A percentile compares a stretch with the other conserved stretches of the same genome.
Conservation (phyloP, 805 yeast species). For the Wickerhamiella vanderwaltii region DNA sequence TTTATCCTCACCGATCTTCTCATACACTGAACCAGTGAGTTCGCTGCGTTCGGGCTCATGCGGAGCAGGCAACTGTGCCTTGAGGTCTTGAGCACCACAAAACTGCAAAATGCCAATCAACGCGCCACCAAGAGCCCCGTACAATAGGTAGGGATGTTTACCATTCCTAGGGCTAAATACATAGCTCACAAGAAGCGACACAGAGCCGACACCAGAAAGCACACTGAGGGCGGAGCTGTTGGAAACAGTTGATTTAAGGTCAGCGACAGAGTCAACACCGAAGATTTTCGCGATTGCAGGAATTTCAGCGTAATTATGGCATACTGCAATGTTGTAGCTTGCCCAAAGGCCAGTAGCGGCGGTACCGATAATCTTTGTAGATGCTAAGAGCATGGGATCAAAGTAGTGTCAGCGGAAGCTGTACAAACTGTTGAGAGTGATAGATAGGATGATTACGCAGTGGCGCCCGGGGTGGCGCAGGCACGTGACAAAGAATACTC, state of each 20-base stretch:
- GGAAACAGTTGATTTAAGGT: not conserved
- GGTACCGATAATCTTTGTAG: constrained; percentile 28
- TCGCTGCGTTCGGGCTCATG: constrained; percentile 15
- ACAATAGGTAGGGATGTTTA: constrained; percentile 28
- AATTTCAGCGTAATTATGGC: constrained; percentile 2
- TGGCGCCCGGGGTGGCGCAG: too few species aligned
- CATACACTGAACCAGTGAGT: constrained; percentile 16
- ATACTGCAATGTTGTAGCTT: constrained; percentile 23
- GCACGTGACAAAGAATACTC: too few species aligned
- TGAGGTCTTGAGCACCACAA: constrained; percentile 20
- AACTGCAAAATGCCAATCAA: constrained; percentile 21
- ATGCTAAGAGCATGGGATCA: constrained; percentile 17
- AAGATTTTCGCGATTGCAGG: not conserved
- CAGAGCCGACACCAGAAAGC: constrained; percentile 19
- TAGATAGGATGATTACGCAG: too few species aligned
- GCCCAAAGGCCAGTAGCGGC: constrained; percentile 29
- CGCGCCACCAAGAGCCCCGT: constrained; percentile 27
- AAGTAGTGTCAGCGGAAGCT: too few species aligned
- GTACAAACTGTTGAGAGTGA: too few species aligned
- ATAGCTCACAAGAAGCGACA: constrained; percentile 22
- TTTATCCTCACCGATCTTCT: constrained; percentile 13
- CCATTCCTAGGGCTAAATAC: constrained; percentile 21
- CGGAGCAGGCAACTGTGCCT: constrained; percentile 14
- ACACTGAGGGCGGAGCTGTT: constrained; percentile 12
- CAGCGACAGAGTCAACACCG: not conserved